Evolutionary conservation across 2,329 filamentous ascomycete genomes (phyloP).

Genomic region (Westerdykella sp.): DNA sequence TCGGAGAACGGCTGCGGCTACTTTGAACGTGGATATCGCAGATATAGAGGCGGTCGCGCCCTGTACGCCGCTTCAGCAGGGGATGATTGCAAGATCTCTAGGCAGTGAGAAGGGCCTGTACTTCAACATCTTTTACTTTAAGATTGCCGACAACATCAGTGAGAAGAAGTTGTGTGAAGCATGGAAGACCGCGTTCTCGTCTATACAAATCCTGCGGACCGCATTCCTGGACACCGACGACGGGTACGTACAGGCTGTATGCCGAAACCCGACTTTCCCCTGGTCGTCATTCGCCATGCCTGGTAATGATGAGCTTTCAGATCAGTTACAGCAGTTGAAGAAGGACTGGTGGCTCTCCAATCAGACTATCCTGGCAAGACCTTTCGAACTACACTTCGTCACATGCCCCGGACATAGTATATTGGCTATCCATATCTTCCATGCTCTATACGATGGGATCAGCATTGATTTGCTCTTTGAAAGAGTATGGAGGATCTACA

Average conservation of each 20-base stretch:
- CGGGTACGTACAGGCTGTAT: slow-evolving; percentile 68
- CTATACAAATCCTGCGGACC: slow-evolving; percentile 63
- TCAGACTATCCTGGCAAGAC: slow-evolving; percentile 42
- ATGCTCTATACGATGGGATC: slow-evolving; percentile 79
- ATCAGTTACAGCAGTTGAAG: slow-evolving; percentile 25
- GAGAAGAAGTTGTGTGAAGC: slow-evolving; percentile 47
- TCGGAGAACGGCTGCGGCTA: slow-evolving; percentile 46
- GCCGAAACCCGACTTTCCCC: slow-evolving; percentile 40
- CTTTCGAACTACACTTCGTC: slow-evolving; percentile 49
- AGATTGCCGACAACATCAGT: slow-evolving; percentile 45
- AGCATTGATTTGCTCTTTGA: slow-evolving; percentile 65
- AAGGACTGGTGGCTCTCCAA: slow-evolving; percentile 53
- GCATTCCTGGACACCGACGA: slow-evolving; percentile 66
- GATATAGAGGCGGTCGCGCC: slow-evolving; percentile 69
- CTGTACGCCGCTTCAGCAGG: slow-evolving; percentile 80
- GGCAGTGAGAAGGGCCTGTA: slow-evolving; percentile 57
- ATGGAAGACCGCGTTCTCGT: slow-evolving; percentile 50
- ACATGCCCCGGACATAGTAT: slow-evolving; percentile 24
- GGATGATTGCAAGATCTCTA: slow-evolving; percentile 69
- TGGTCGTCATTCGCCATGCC: slow-evolving; percentile 36
- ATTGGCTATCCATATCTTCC: slow-evolving; percentile 68
- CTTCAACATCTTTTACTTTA: slow-evolving; percentile 68
- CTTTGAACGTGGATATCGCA: slow-evolving; percentile 46
- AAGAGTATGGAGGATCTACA: slow-evolving; percentile 51
- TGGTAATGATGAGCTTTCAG: slow-evolving; percentile 31